Evolutionary conservation across 805 yeast genomes (phyloP), one percentile per base, ranked within the genome.

Genomic region (Debaryomyces hansenii): DNA sequence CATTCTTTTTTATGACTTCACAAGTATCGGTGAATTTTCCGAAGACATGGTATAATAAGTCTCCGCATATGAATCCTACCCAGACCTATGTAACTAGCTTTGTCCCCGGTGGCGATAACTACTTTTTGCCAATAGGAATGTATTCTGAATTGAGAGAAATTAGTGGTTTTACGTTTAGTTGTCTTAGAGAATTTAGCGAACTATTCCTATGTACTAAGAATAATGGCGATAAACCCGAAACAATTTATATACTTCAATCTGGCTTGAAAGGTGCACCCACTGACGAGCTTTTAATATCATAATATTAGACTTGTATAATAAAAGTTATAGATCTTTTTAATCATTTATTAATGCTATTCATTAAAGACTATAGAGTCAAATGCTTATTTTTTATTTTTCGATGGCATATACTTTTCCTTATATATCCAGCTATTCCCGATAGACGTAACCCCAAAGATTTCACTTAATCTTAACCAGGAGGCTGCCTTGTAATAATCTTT

Each of bases 381-480:
- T 31, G 14, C 14, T 31, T 31, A 31, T 31, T 31, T 31, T 24
- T 31, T 31, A 12, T 8, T 36, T 36, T 45, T 41, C 14, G 31
- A 24, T 2, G 32, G 31, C 66, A 70, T 60, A 56, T 86, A 85
- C 67, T 85, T 85, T 40, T 80, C 81, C 62, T 84, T 85, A 66
- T 84, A 81, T 31, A 85, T 84, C 92, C 92, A 86, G 49, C 83
- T 79, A 47, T 84, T 82, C 0, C 90, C 91, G 20, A 83, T 77
- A 45, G 83, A 65, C 52, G 74, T 77, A 18, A 77, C 77, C 3
- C 90, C 90, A 52, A 76, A 74, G 24, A 74, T 66, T 44, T 83
- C 90, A 12, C 88, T 85, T 28, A 80, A 64, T 36, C 91, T 71
- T 47, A 80, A 77, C 84, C 90, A 84, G 10, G 83, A 80, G 2